Evolutionary conservation across 208 protist species (phyloP).

Genomic region (Angomonas desouzai): DNA sequence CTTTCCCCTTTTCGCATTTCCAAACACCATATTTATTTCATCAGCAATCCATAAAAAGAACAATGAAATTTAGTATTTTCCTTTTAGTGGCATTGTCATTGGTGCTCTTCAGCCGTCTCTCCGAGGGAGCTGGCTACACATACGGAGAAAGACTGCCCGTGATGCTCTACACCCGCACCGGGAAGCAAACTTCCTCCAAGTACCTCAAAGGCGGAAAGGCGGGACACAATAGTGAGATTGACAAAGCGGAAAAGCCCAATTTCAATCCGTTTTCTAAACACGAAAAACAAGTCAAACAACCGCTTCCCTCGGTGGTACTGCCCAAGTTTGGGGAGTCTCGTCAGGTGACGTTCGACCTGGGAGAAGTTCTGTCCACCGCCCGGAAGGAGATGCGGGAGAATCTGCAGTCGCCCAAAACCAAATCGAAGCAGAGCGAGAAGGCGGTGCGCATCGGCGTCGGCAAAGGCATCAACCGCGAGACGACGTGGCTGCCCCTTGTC

Average conservation of each 20-base stretch:
- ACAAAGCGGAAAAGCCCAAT: slow-evolving; percentile 15
- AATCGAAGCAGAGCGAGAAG: slow-evolving; percentile 28
- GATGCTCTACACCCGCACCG: slow-evolving; percentile 52
- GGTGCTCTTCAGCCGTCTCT: not conserved
- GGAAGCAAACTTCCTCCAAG: slow-evolving; percentile 19
- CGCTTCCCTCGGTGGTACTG: slow-evolving; percentile 35
- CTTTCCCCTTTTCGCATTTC: not conserved
- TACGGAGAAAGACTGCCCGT: slow-evolving; percentile 53
- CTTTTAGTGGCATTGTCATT: not conserved
- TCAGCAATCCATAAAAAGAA: no score
- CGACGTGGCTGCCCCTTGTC: slow-evolving; percentile 66
- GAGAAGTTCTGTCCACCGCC: slow-evolving; percentile 20
- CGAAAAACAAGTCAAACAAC: slow-evolving; percentile 23
- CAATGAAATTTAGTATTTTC: not conserved
- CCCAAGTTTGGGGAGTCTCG: slow-evolving; percentile 65
- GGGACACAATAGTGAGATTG: slow-evolving; percentile 13
- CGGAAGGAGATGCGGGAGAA: slow-evolving; percentile 16
- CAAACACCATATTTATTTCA: not conserved
- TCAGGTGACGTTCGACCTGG: not conserved
- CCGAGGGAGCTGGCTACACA: not conserved
- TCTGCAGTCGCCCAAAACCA: not conserved
- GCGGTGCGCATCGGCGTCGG: slow-evolving; percentile 63
- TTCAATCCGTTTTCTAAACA: slow-evolving; percentile 25
- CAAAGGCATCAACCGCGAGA: slow-evolving; percentile 52
- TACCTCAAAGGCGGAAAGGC: slow-evolving; percentile 22